Evolutionary conservation across 2,329 filamentous ascomycete species (phyloP).

Genomic region (Colletotrichum limetticola): DNA sequence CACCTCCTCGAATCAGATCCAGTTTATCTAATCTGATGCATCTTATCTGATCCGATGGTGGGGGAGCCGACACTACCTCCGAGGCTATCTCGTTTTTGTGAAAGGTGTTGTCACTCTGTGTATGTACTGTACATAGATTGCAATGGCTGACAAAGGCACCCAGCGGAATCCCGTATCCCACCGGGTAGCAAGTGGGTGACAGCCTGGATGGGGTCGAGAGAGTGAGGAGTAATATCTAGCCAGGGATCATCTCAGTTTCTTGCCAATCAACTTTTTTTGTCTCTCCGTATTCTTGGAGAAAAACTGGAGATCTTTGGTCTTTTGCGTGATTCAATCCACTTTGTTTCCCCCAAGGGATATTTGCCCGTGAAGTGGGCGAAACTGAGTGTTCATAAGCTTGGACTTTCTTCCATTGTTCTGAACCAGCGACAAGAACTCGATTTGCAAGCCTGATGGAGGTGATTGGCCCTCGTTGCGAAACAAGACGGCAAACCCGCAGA

Average conservation of each 20-base stretch:
- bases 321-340: background rate
- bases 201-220: background rate
- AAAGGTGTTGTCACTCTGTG: background rate
- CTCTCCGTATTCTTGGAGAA: background rate
- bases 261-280: background rate
- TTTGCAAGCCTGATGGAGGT: background rate
- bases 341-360: background rate
- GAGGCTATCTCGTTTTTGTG: conserved; percentile 1
- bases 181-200: background rate
- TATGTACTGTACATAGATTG: background rate
- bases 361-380: background rate
- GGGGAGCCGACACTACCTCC: conserved; percentile 5
- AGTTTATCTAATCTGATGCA: conserved; percentile 30
- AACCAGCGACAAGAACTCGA: background rate
- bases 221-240: background rate
- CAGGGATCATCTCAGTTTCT: background rate
- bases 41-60: conserved; percentile 21
- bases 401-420: background rate
- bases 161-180: background rate
- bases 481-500: background rate
- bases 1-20: conserved; percentile 13
- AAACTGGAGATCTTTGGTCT: background rate
- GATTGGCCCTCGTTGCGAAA: background rate
- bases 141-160: background rate
- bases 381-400: background rate